Evolutionary conservation across 2,329 filamentous ascomycete species (phyloP), one percentile per base, ranked within the genome.

Genomic region (Trichoderma afroharzianum): DNA sequence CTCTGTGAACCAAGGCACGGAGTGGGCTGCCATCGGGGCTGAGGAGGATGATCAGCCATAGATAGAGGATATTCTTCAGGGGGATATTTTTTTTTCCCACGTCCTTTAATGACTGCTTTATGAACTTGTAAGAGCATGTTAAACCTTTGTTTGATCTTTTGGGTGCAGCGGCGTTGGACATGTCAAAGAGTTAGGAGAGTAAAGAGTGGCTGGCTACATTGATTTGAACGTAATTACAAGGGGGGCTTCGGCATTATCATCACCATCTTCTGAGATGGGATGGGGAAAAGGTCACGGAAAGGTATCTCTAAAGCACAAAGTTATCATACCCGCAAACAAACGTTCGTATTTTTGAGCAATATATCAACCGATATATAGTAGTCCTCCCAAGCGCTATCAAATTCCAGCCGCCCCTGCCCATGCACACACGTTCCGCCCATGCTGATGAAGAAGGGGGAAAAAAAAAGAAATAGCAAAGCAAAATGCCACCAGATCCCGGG

Each of bases 1-100:
- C 77, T 93, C 92, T 72, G 93, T 93, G 14, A 94, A 93, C 73
- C 92, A 95, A 79, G 93, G 92, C 24, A 91, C 88, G 0, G 88
- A 91, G 78, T 90, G 87, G 76, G 86, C 88, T 11, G 89, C 88
- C 3, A 76, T 89, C 71, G 84, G 87, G 68, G 82, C 84, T n/a
- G 89, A 91, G 72, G 88, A 90, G 61, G 88, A 90, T 64, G 77
- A 78, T 11, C 59, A 71, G 59, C 32, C 28, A 30, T 63, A 72
- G 7, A 36, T n/a, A 43, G 33, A 36, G 33, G 33, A 36, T 36
- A 36, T 36, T 14, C 33, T 36, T 36, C 33, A 15, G 2, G 14
- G 14, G 33, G 33, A 15, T 15, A 6, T 7, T 1, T 14, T 26
- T 26, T 18, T 9, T 18, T 12, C n/a, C n/a, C 9, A 26, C 8